These are phyloP conservation scores for Cicer chorassanicum DNA, from an alignment of 306 rosid species.

Conservation along the genomic window DNA sequence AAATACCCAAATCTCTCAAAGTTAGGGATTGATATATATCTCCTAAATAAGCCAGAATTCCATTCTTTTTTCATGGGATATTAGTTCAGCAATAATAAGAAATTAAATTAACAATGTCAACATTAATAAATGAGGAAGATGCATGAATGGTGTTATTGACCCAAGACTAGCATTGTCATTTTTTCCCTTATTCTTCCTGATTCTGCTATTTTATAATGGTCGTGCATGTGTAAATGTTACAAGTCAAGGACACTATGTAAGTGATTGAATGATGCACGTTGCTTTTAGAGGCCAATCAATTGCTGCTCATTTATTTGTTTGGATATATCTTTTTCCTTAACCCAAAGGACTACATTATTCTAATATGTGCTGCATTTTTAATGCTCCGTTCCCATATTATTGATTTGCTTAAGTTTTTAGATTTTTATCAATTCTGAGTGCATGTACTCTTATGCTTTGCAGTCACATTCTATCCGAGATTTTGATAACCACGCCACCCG, in stretches of 20 bases:
- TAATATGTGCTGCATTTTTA: conserved; percentile 1
- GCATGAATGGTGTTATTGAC: not conserved
- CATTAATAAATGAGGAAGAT: conserved; percentile 32
- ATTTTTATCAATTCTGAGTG: conserved; percentile 29
- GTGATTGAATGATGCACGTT: not conserved
- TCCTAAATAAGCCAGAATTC: not conserved
- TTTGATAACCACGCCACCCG: conserved; percentile 90
- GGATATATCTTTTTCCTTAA: conserved; percentile 32
- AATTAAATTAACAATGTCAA: not conserved
- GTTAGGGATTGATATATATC: conserved; percentile 3
- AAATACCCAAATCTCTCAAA: not conserved
- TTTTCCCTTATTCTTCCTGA: not conserved
- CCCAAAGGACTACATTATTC: not conserved
- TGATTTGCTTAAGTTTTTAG: conserved; percentile 16
- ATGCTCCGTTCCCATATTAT: conserved; percentile 7
- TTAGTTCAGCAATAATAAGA: conserved; percentile 1
- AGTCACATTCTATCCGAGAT: conserved; percentile 89
- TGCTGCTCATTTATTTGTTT: not conserved
- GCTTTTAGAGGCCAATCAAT: conserved; percentile 27
- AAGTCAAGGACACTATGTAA: conserved; percentile 2
- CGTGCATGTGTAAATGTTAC: conserved; percentile 23
- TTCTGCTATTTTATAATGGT: conserved; percentile 13
- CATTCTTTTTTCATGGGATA: not conserved
- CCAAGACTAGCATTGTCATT: not conserved
- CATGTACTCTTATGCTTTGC: conserved; percentile 46